These are phyloP conservation scores for Saccharomycopsis crataegensis DNA, from an alignment of 1,139 yeast species.

Conservation along the genomic window DNA sequence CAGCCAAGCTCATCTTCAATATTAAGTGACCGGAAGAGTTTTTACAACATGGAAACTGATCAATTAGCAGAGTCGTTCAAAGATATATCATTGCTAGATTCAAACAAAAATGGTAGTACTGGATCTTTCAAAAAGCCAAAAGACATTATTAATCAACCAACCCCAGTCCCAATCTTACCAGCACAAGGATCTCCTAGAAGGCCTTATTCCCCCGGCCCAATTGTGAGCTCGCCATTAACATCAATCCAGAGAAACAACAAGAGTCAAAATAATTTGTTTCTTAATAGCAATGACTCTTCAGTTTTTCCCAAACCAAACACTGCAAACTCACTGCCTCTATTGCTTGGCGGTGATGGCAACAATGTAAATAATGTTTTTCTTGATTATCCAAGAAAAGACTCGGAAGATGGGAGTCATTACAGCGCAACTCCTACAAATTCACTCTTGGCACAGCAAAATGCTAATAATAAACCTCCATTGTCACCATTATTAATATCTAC, in stretches of 20 bases:
- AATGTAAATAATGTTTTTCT: slow-evolving; percentile 20
- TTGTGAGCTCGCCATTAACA: slow-evolving; percentile 41
- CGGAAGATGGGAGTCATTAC: slow-evolving; percentile 1
- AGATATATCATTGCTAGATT: slow-evolving; percentile 11
- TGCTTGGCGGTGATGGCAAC: slow-evolving; percentile 25
- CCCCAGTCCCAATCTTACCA: not conserved
- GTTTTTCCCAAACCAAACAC: slow-evolving; percentile 28
- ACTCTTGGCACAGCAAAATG: not conserved
- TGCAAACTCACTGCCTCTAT: slow-evolving; percentile 40
- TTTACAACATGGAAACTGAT: slow-evolving; percentile 1
- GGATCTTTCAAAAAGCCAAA: slow-evolving; percentile 7
- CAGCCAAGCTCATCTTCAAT: slow-evolving; percentile 16
- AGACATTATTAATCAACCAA: not conserved
- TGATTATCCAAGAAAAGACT: slow-evolving; percentile 12
- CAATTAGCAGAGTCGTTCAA: slow-evolving; percentile 14
- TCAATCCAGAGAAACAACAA: slow-evolving; percentile 46
- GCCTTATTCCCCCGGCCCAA: slow-evolving; percentile 46
- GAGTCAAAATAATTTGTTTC: slow-evolving; percentile 13
- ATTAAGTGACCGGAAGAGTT: slow-evolving; percentile 10
- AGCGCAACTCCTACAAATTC: not conserved
- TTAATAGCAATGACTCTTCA: slow-evolving; percentile 10
- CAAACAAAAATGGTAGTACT: slow-evolving; percentile 8
- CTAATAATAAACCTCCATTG: slow-evolving; percentile 39
- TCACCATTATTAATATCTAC: slow-evolving; percentile 70
- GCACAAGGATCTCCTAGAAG: slow-evolving; percentile 35